Percentiles rank a stretch among this genome's conserved stretches.
Evolutionary conservation across 2,329 filamentous ascomycete species (phyloP).

Genomic region (Phoma sp.): DNA sequence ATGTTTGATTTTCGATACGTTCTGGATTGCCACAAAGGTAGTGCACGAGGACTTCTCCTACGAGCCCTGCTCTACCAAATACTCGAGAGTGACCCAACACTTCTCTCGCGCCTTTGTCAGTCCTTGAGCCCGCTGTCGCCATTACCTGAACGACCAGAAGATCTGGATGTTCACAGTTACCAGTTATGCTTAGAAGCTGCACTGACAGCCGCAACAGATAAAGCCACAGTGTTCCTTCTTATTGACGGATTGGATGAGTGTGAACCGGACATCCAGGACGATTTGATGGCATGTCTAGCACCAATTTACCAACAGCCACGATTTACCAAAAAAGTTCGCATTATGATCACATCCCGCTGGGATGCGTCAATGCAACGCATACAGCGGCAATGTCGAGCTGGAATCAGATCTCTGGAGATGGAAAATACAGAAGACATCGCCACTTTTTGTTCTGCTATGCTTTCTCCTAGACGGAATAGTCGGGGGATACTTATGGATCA

Average conservation of each 20-base stretch:
- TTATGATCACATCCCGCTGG: background rate
- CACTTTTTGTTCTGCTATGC: background rate
- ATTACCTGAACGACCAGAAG: background rate
- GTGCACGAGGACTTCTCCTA: background rate
- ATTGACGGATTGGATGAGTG: constrained; percentile 1
- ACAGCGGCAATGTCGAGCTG: background rate
- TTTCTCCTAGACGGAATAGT: background rate
- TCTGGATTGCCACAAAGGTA: background rate
- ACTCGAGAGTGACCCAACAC: background rate
- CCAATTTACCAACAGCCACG: background rate
- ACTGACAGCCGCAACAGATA: background rate
- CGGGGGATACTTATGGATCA: background rate
- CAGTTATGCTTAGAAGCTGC: background rate
- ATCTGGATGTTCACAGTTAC: background rate
- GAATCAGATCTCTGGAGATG: background rate
- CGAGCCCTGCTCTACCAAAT: background rate
- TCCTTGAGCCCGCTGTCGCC: background rate
- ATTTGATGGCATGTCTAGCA: background rate
- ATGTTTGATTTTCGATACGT: background rate
- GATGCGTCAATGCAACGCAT: background rate
- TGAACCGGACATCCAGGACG: background rate
- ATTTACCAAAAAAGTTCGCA: background rate
- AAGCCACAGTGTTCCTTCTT: background rate
- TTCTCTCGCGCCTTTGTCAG: background rate
- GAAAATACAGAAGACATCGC: background rate